Conservation (phyloP, 345 rosid species). For the Erysimum cheiranthoides region DNA sequence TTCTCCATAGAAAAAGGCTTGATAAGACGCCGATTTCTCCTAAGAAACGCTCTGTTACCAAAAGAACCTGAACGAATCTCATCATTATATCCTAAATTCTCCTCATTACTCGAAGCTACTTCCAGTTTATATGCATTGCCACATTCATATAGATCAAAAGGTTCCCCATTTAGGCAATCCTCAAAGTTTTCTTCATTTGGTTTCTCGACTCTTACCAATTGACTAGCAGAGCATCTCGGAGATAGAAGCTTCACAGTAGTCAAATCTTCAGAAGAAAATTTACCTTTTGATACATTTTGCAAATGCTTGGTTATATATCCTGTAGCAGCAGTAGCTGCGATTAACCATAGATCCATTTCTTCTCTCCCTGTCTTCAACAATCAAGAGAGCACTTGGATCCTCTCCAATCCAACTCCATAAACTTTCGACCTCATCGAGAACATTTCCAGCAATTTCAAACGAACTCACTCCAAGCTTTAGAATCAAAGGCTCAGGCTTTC, state of each 20-base stretch:
- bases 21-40: slow-evolving; percentile 46
- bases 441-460: neutral
- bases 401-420: slow-evolving; percentile 23
- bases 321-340: slow-evolving; percentile 77
- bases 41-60: slow-evolving; percentile 54
- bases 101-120: slow-evolving; percentile 44
- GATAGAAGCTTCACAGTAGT: slow-evolving; percentile 44
- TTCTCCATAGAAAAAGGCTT: slow-evolving; percentile 71
- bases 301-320: slow-evolving; percentile 67
- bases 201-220: slow-evolving; percentile 46
- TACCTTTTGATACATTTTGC: slow-evolving; percentile 51
- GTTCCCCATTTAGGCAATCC: slow-evolving; percentile 37
- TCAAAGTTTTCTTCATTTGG: slow-evolving; percentile 43
- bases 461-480: slow-evolving; percentile 11
- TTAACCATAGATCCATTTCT: slow-evolving; percentile 76
- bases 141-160: slow-evolving; percentile 22
- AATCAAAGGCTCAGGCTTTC: slow-evolving; percentile 19
- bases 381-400: slow-evolving; percentile 1
- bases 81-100: neutral
- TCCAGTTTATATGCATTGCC: slow-evolving; percentile 50
- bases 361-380: slow-evolving; percentile 13
- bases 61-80: slow-evolving; percentile 37
- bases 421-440: neutral
- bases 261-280: slow-evolving; percentile 45
- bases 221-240: slow-evolving; percentile 33